These are phyloP conservation scores for Ogataea naganishii DNA, from an alignment of 805 yeast genomes.

Conservation along the genomic window DNA sequence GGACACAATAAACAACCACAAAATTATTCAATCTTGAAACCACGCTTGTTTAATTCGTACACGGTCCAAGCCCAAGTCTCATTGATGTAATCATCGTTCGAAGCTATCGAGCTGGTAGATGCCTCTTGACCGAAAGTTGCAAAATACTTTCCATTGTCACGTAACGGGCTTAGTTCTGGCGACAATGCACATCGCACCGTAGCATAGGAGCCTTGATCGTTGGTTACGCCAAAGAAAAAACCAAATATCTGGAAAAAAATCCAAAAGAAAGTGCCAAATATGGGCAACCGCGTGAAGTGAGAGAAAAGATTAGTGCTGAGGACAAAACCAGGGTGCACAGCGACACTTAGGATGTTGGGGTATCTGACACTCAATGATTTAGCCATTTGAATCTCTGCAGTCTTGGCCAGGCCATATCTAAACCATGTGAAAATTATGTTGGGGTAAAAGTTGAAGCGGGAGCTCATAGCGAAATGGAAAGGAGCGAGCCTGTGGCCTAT, in stretches of 20 bases:
- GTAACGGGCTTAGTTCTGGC: conserved; percentile 35
- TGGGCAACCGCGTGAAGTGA: conserved; percentile 70
- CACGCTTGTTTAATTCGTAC: conserved; percentile 47
- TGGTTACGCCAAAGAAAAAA: conserved; percentile 58
- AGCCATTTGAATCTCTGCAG: conserved; percentile 68
- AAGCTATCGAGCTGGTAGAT: conserved; percentile 50
- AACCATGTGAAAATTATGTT: conserved; percentile 67
- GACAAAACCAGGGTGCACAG: conserved; percentile 83
- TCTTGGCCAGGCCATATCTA: conserved; percentile 69
- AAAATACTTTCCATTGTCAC: conserved; percentile 63
- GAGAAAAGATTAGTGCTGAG: conserved; percentile 70
- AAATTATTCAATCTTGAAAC: conserved; percentile 19
- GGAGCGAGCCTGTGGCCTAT: conserved; percentile 52
- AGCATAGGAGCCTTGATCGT: conserved; percentile 63
- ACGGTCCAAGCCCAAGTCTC: conserved; percentile 78
- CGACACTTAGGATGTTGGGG: conserved; percentile 53
- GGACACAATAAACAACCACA: neutral
- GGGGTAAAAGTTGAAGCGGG: conserved; percentile 50
- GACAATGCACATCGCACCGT: conserved; percentile 56
- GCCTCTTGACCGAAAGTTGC: conserved; percentile 51
- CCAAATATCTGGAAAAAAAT: conserved; percentile 62
- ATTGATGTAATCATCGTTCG: conserved; percentile 50
- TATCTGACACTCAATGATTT: conserved; percentile 55
- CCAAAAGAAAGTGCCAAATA: conserved; percentile 73
- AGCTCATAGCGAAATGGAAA: conserved; percentile 36